A percentile compares a stretch with the other conserved stretches of the same genome.
Evolutionary conservation across 202 grass and related monocot species (phyloP).

Genomic region (Schoenoplectus triqueter): DNA sequence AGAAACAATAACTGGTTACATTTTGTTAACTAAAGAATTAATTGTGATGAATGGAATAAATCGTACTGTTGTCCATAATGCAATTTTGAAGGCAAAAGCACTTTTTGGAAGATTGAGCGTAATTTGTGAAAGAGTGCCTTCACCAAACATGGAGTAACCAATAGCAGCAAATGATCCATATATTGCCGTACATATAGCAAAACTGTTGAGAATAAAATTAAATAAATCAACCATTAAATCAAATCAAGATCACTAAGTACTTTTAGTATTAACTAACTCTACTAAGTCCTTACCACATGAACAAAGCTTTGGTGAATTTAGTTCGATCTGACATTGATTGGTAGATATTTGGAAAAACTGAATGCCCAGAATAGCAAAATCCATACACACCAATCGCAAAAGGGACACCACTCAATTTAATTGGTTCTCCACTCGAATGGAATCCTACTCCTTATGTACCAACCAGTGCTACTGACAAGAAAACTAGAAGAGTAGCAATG

Average conservation of each 20-base stretch:
- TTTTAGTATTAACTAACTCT: background rate
- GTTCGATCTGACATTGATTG: constrained; percentile 86
- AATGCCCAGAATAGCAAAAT: constrained; percentile 84
- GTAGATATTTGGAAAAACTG: constrained; percentile 97
- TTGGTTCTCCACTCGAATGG: constrained; percentile 58
- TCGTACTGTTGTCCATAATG: constrained; percentile 90
- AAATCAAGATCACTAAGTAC: constrained; percentile 25
- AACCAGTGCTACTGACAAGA: constrained; percentile 62
- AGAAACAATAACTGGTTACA: background rate
- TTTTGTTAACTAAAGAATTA: background rate
- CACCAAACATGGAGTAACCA: constrained; percentile 95
- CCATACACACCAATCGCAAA: constrained; percentile 91
- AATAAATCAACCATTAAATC: constrained; percentile 27
- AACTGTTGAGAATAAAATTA: constrained; percentile 52
- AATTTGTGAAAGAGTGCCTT: constrained; percentile 77
- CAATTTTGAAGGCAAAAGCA: constrained; percentile 75
- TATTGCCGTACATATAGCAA: constrained; percentile 69
- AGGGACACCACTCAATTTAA: constrained; percentile 76
- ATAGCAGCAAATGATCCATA: constrained; percentile 73
- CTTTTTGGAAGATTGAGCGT: constrained; percentile 91
- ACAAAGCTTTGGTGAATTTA: constrained; percentile 79
- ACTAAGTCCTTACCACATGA: constrained; percentile 60
- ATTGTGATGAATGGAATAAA: constrained; percentile 18
- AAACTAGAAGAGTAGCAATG: constrained; percentile 70
- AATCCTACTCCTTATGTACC: constrained; percentile 61